phyloP scores from a whole-genome alignment of 108 stramenopile species.

The Cyclotella kingstonii region DNA sequence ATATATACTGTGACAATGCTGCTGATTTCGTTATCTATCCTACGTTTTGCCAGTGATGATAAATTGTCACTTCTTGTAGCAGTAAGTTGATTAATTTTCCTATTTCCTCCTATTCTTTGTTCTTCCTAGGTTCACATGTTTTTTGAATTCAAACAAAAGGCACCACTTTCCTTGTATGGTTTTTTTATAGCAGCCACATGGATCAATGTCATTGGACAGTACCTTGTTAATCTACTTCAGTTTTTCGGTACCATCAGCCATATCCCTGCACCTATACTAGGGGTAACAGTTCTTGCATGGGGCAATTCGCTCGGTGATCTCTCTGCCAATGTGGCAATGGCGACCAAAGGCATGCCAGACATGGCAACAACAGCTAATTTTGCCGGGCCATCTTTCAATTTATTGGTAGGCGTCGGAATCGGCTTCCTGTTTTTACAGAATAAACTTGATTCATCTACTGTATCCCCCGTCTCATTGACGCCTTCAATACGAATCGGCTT shows the following conservation, averaged over 20 bases:
- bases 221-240: slow-evolving; percentile 56
- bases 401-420: slow-evolving; percentile 58
- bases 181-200: slow-evolving; percentile 59
- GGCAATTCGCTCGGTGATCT: slow-evolving; percentile 74
- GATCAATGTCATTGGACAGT: slow-evolving; percentile 66
- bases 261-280: slow-evolving; percentile 56
- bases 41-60: slow-evolving; percentile 39
- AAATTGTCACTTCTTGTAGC: slow-evolving; percentile 32
- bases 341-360: slow-evolving; percentile 52
- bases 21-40: slow-evolving; percentile 10
- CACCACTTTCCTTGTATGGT: slow-evolving; percentile 45
- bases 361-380: slow-evolving; percentile 49
- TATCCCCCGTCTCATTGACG: slow-evolving; percentile 52
- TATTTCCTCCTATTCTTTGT: not conserved
- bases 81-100: slow-evolving; percentile 4
- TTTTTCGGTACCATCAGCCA: slow-evolving; percentile 47
- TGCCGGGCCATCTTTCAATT: slow-evolving; percentile 71
- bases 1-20: slow-evolving; percentile 2
- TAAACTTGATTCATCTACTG: slow-evolving; percentile 9
- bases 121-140: not conserved
- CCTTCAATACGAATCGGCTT: slow-evolving; percentile 62
- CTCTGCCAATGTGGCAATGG: slow-evolving; percentile 66
- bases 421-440: slow-evolving; percentile 32
- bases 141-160: not conserved
- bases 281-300: slow-evolving; percentile 77